A percentile compares a stretch with the other conserved stretches of the same genome.
Evolutionary conservation across 352 stramenopile genomes (phyloP).

Genomic region (Phytopythium mirpurense): DNA sequence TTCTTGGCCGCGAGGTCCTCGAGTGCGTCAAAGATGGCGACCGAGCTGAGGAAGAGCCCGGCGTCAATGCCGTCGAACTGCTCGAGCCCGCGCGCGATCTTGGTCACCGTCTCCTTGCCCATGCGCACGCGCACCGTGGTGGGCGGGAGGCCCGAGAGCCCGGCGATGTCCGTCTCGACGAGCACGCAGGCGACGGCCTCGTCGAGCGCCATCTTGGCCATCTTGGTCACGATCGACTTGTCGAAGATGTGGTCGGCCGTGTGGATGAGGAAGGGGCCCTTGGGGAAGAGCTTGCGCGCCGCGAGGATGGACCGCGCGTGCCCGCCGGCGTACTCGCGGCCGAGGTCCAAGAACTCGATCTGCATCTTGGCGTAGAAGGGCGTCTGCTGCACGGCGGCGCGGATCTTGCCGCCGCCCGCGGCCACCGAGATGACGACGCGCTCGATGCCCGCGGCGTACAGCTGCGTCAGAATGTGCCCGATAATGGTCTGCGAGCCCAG

Average conservation of each 20-base stretch:
- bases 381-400: constrained; percentile 55
- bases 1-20: constrained; percentile 54
- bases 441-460: constrained; percentile 67
- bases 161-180: constrained; percentile 61
- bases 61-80: constrained; percentile 66
- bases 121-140: constrained; percentile 65
- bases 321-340: constrained; percentile 54
- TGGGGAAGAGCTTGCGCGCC: constrained; percentile 57
- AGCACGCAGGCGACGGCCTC: constrained; percentile 65
- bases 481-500: constrained; percentile 72
- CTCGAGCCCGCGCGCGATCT: constrained; percentile 49
- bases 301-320: constrained; percentile 70
- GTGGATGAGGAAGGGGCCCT: constrained; percentile 75
- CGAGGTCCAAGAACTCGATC: constrained; percentile 80
- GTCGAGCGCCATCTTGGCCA: constrained; percentile 50
- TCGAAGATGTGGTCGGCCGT: constrained; percentile 85
- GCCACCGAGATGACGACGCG: constrained; percentile 76
- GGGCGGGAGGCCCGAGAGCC: constrained; percentile 49
- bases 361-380: constrained; percentile 71
- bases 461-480: constrained; percentile 70
- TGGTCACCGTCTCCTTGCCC: constrained; percentile 47
- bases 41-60: constrained; percentile 66
- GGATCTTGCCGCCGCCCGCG: constrained; percentile 52
- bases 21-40: constrained; percentile 63
- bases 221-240: constrained; percentile 66